Evolutionary conservation across 2,329 filamentous ascomycete species (phyloP).

Genomic region (Polytolypa hystricis): DNA sequence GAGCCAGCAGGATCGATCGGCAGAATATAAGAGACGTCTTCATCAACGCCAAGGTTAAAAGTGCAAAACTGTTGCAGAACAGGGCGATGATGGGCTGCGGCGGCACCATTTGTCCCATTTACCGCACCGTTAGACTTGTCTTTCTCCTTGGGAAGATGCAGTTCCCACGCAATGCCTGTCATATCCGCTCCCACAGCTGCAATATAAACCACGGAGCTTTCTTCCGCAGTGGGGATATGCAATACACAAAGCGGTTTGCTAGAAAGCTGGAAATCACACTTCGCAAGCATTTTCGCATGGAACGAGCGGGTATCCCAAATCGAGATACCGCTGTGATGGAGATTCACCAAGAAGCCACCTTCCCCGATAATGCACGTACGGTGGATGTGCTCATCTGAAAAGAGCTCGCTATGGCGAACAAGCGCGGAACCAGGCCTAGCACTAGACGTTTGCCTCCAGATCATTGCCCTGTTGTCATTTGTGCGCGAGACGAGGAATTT

Average conservation of each 20-base stretch:
- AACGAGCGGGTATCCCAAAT: conserved; percentile 66
- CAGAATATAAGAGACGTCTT: conserved; percentile 50
- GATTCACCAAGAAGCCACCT: conserved; percentile 68
- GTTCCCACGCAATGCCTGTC: conserved; percentile 71
- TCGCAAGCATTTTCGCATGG: conserved; percentile 48
- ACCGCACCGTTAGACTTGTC: conserved; percentile 16
- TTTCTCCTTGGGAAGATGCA: conserved; percentile 45
- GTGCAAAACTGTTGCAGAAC: conserved; percentile 56
- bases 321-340: conserved; percentile 59
- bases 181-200: conserved; percentile 73
- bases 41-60: conserved; percentile 52
- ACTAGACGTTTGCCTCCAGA: conserved; percentile 61
- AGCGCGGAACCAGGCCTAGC: conserved; percentile 44
- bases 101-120: conserved; percentile 25
- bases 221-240: conserved; percentile 52
- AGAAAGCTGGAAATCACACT: conserved; percentile 45
- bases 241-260: conserved; percentile 73
- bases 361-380: conserved; percentile 68
- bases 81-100: no score
- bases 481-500: conserved; percentile 73
- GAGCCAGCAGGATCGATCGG: conserved; percentile 81
- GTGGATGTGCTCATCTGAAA: conserved; percentile 60
- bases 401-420: conserved; percentile 56
- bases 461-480: conserved; percentile 62
- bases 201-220: conserved; percentile 48